Evolutionary conservation across 2,329 filamentous ascomycete genomes (phyloP), one percentile per base, ranked within the genome.

Genomic region (Mycosphaerella arachidis): DNA sequence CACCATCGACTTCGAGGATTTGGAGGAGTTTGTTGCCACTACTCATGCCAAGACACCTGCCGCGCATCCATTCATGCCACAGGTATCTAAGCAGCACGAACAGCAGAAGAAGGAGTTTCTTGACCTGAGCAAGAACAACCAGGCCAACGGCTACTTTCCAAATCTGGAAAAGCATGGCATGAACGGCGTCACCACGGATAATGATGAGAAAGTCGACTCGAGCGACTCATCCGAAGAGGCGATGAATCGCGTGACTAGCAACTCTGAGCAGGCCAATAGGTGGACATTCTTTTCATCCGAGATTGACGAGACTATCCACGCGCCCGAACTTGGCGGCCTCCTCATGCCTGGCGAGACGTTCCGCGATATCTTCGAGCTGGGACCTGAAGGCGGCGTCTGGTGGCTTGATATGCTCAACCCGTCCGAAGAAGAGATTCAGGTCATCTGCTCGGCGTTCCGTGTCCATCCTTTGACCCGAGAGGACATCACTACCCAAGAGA

Each of bases 271-370:
- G 37, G 82, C 85, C 33, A 94, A 92, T 72, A 86, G 93, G 4
- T 97, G 96, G 79, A 94, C 92, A 64, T 97, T 97, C 78, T 99
- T 99, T 76, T 97, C 92, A 0, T 97, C 94, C 0, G 91, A 94
- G 57, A 89, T 91, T 76, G 92, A 97, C 72, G 92, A 91, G 54
- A 96, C 92, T 1, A 91, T 97, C 62, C 92, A 97, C 72, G 91
- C 93, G 16, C 84, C 90, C 1, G 91, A 96, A 68, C 84, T 99
- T 63, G 91, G 91, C 20, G 93, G 92, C 68, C 83, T 97, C 8
- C 84, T 97, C 4, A 86, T 96, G 59, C 92, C 92, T 1, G 93
- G 92, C 8, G 94, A 97, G 73, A 89, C 89, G 59, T 89, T 97
- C 68, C 88, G 91, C 33, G 91, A 92, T 58, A 84, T 99, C 10